Evolutionary conservation across 192 early-diverging fungal species (phyloP).

Genomic region (Mortierella alpina): DNA sequence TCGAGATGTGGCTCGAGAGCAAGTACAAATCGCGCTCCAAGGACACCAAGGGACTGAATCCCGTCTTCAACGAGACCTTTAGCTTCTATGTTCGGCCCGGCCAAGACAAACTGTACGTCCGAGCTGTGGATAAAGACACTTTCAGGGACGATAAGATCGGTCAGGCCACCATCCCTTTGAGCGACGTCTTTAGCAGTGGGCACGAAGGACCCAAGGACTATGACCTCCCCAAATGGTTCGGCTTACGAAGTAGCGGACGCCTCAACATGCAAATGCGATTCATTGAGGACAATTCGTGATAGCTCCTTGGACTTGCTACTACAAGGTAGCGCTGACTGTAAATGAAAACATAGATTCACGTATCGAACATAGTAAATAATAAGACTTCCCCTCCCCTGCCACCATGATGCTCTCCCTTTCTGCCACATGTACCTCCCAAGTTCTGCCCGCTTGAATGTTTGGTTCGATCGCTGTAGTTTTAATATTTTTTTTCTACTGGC

Average conservation of each 20-base stretch:
- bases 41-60: slow-evolving; percentile 25
- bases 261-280: slow-evolving; percentile 53
- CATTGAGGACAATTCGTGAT: slow-evolving; percentile 6
- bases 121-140: slow-evolving; percentile 49
- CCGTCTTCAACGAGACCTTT: slow-evolving; percentile 31
- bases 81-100: slow-evolving; percentile 36
- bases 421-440: too few relatives aligned
- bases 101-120: slow-evolving; percentile 48
- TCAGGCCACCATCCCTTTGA: slow-evolving; percentile 29
- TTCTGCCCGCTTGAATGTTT: too few relatives aligned
- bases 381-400: too few relatives aligned
- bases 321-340: background rate
- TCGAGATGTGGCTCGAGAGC: slow-evolving; percentile 50
- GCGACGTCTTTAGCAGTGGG: slow-evolving; percentile 39
- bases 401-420: too few relatives aligned
- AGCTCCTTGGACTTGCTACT: background rate
- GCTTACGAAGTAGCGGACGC: slow-evolving; percentile 33
- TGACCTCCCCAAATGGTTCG: slow-evolving; percentile 50
- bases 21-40: slow-evolving; percentile 33
- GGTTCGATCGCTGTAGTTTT: too few relatives aligned
- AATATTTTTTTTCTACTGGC: too few relatives aligned
- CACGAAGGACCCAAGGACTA: slow-evolving; percentile 26
- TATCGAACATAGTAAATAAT: too few relatives aligned
- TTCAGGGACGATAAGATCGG: slow-evolving; percentile 53
- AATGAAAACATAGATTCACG: too few relatives aligned